Conservation (phyloP, 768 basidiomycete species). For the Cyclocybe cylindracea region DNA sequence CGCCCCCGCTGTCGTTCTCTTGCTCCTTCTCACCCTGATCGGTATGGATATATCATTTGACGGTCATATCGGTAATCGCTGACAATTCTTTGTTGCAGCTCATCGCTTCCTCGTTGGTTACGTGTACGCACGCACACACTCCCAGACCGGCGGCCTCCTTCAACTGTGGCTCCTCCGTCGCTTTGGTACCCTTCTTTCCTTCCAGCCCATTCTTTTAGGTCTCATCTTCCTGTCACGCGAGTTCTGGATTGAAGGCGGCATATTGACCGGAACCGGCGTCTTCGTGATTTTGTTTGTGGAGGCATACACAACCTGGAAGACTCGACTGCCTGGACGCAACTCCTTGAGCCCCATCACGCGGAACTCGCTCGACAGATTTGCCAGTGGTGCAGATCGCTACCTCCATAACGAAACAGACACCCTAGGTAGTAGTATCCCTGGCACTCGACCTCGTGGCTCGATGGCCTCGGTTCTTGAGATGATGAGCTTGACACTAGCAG, state of each 20-base stretch:
- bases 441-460: slow-evolving; percentile 60
- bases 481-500: slow-evolving; percentile 79
- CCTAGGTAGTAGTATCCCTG: slow-evolving; percentile 43
- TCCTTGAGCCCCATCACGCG: slow-evolving; percentile 57
- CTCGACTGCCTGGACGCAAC: slow-evolving; percentile 44
- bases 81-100: slow-evolving; percentile 40
- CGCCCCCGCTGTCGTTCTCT: slow-evolving; percentile 64
- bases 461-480: slow-evolving; percentile 84
- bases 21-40: slow-evolving; percentile 66
- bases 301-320: slow-evolving; percentile 51
- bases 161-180: slow-evolving; percentile 77
- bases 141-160: slow-evolving; percentile 73
- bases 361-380: slow-evolving; percentile 59
- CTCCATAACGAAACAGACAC: slow-evolving; percentile 51
- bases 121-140: slow-evolving; percentile 71
- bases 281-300: slow-evolving; percentile 63
- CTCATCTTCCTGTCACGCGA: slow-evolving; percentile 66
- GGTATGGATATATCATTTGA: slow-evolving; percentile 35
- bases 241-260: slow-evolving; percentile 73
- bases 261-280: slow-evolving; percentile 57
- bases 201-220: slow-evolving; percentile 77
- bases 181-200: slow-evolving; percentile 66
- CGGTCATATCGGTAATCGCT: background rate
- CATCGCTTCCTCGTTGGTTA: slow-evolving; percentile 80
- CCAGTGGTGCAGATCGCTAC: slow-evolving; percentile 42